phyloP scores from a whole-genome alignment of 176 grass and related monocot genomes.

The Raddia distichophylla region DNA sequence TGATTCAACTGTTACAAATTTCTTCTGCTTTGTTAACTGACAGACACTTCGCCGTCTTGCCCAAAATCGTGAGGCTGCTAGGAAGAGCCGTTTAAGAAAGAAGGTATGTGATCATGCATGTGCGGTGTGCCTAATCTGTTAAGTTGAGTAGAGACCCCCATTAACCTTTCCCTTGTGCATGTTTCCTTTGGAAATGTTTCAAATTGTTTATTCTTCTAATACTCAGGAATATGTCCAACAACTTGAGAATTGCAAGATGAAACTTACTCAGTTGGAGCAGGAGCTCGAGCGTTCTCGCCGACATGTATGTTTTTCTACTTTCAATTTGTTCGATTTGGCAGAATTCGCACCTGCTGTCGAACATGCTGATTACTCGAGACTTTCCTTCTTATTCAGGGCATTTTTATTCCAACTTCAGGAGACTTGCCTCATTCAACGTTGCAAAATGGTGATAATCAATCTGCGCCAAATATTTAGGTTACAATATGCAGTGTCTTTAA shows the following conservation, averaged over 20 bases:
- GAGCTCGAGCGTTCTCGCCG: slow-evolving; percentile 60
- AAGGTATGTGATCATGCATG: slow-evolving; percentile 50
- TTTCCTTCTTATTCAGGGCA: slow-evolving; percentile 44
- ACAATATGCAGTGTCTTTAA: neutral
- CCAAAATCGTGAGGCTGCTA: slow-evolving; percentile 98
- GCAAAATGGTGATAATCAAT: slow-evolving; percentile 43
- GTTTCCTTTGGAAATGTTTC: neutral
- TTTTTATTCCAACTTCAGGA: slow-evolving; percentile 48
- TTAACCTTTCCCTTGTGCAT: neutral
- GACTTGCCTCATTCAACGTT: slow-evolving; percentile 40
- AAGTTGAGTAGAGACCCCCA: neutral
- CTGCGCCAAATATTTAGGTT: neutral
- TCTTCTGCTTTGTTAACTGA: slow-evolving; percentile 20
- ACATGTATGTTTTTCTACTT: slow-evolving; percentile 42
- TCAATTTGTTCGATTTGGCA: neutral
- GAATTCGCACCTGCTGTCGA: neutral
- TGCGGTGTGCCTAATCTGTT: neutral
- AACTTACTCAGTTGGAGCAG: slow-evolving; percentile 67
- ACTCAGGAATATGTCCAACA: slow-evolving; percentile 67
- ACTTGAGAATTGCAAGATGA: slow-evolving; percentile 61
- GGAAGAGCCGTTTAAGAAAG: slow-evolving; percentile 87
- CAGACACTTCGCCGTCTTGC: slow-evolving; percentile 81
- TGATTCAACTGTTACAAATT: slow-evolving; percentile 25
- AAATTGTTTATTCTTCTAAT: neutral
- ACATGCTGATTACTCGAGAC: neutral